Percentiles rank a stretch among this genome's conserved stretches.
Evolutionary conservation across 208 protist species (phyloP).

Genomic region (Lotmaria passim): DNA sequence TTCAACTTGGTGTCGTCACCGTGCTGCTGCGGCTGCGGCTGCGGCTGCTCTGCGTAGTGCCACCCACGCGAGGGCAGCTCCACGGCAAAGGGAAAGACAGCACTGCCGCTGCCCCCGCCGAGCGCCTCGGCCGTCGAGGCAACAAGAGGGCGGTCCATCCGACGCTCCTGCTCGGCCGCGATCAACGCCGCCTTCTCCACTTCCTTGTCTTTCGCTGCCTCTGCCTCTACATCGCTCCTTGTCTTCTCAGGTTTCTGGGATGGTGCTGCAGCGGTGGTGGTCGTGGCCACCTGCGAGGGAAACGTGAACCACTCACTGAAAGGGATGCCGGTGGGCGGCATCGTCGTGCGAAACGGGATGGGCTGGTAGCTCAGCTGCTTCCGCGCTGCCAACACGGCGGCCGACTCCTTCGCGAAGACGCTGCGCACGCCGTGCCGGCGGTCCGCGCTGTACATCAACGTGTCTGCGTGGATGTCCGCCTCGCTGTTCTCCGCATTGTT

Average conservation of each 20-base stretch:
- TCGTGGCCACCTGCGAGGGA: conserved; percentile 7
- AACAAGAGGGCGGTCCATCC: conserved; percentile 25
- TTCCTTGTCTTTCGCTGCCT: neutral
- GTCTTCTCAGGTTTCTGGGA: neutral
- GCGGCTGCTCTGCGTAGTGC: conserved; percentile 9
- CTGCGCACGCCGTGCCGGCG: conserved; percentile 69
- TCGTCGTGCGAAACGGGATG: conserved; percentile 52
- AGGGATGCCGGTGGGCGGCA: conserved; percentile 57
- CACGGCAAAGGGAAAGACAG: conserved; percentile 69
- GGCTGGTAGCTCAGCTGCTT: conserved; percentile 61
- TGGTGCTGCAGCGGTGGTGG: too few relatives aligned
- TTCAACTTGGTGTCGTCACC: neutral
- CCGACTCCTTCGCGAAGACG: conserved; percentile 76
- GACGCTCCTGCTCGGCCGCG: conserved; percentile 22
- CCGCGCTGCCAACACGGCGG: conserved; percentile 58
- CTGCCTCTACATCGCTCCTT: neutral
- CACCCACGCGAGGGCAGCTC: conserved; percentile 83
- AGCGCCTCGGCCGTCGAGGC: conserved; percentile 25
- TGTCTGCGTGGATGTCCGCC: neutral
- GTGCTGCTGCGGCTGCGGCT: neutral
- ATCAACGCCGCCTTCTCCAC: conserved; percentile 13
- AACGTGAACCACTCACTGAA: conserved; percentile 71
- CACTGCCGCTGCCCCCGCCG: conserved; percentile 30
- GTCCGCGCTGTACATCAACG: conserved; percentile 69
- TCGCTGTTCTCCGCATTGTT: neutral